Evolutionary conservation across 495 filamentous ascomycete genomes (phyloP).

Genomic region (Lasiosphaeria ovina): DNA sequence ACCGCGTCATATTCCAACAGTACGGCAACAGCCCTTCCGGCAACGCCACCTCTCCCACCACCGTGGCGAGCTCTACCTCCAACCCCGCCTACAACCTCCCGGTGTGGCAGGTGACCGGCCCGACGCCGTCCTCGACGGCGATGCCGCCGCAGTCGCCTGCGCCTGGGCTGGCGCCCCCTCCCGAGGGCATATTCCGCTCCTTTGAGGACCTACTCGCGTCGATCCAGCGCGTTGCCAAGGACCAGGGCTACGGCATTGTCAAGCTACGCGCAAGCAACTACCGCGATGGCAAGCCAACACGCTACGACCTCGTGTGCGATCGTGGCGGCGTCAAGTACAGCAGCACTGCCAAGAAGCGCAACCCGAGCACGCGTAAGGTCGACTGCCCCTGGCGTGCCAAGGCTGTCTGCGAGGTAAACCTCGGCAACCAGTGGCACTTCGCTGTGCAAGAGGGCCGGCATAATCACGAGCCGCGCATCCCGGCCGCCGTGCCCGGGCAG

Average conservation of each 20-base stretch:
- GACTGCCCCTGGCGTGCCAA: constrained; percentile 54
- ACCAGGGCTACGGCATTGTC: constrained; percentile 50
- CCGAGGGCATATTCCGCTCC: constrained; percentile 44
- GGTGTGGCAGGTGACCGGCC: constrained; percentile 26
- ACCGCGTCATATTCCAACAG: constrained; percentile 31
- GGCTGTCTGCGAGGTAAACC: constrained; percentile 51
- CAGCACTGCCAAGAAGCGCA: constrained; percentile 54
- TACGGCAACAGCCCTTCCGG: constrained; percentile 34
- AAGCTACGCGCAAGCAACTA: constrained; percentile 54
- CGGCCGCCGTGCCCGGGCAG: constrained; percentile 40
- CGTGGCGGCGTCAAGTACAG: constrained; percentile 53
- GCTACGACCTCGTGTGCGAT: constrained; percentile 53
- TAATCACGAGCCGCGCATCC: constrained; percentile 48
- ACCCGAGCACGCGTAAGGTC: constrained; percentile 51
- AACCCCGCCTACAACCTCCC: constrained; percentile 27
- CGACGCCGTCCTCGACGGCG: constrained; percentile 27
- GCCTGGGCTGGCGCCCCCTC: constrained; percentile 42
- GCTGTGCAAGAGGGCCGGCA: constrained; percentile 45
- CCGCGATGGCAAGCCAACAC: constrained; percentile 49
- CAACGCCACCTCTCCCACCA: constrained; percentile 34
- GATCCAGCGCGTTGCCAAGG: constrained; percentile 46
- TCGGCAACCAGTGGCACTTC: constrained; percentile 52
- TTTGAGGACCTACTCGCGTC: constrained; percentile 46
- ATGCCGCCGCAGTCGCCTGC: constrained; percentile 35
- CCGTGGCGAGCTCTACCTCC: constrained; percentile 36